Conservation (phyloP, 2,329 filamentous ascomycete species). For the Arthrobotrys entomopaga region DNA sequence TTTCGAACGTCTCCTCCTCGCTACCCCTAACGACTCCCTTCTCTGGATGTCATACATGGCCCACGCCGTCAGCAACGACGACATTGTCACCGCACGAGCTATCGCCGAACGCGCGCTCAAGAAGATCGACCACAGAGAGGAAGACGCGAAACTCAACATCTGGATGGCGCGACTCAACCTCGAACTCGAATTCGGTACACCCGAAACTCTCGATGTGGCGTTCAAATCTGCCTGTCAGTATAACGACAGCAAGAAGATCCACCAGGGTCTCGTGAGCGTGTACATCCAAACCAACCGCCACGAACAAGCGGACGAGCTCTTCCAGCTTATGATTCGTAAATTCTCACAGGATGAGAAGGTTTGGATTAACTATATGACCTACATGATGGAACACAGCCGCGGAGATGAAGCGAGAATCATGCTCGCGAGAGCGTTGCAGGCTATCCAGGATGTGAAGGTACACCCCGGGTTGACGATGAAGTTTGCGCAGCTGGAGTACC, state of each 20-base stretch:
- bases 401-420: slow-evolving; percentile 81
- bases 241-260: slow-evolving; percentile 89
- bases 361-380: slow-evolving; percentile 95
- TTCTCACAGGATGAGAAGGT: slow-evolving; percentile 81
- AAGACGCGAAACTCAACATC: slow-evolving; percentile 80
- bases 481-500: slow-evolving; percentile 92
- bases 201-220: slow-evolving; percentile 81
- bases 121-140: slow-evolving; percentile 89
- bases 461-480: slow-evolving; percentile 81
- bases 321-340: slow-evolving; percentile 87
- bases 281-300: slow-evolving; percentile 91
- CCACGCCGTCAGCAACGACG: slow-evolving; percentile 93
- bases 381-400: slow-evolving; percentile 76
- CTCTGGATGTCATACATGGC: slow-evolving; percentile 99
- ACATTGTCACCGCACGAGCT: slow-evolving; percentile 85
- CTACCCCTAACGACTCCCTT: slow-evolving; percentile 89
- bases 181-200: slow-evolving; percentile 87
- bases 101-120: slow-evolving; percentile 89
- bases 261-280: slow-evolving; percentile 89
- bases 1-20: slow-evolving; percentile 90
- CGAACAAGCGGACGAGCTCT: slow-evolving; percentile 88
- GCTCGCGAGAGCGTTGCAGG: slow-evolving; percentile 83
- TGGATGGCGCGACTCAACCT: slow-evolving; percentile 96
- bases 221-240: slow-evolving; percentile 94
- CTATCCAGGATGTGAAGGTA: slow-evolving; percentile 72